Evolutionary conservation across 768 basidiomycete species (phyloP).

Genomic region (Coprinellus micaceus): DNA sequence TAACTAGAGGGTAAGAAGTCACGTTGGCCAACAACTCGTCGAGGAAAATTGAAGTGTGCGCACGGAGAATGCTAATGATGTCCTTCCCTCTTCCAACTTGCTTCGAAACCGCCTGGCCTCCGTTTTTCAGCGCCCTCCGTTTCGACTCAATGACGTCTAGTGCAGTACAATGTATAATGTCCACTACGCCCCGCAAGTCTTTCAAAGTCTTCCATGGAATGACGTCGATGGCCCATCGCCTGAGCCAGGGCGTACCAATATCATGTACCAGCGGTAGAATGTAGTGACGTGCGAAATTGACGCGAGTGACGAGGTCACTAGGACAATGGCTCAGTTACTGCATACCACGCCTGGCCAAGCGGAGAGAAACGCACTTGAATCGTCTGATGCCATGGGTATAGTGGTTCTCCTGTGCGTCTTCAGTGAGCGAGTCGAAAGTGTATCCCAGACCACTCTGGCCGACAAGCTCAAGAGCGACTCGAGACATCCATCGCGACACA

Average conservation of each 20-base stretch:
- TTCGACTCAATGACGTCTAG: constrained; percentile 33
- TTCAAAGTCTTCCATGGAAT: constrained; percentile 31
- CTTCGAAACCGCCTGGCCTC: constrained; percentile 22
- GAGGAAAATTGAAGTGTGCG: neutral
- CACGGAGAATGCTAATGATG: constrained; percentile 42
- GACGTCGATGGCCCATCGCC: constrained; percentile 28
- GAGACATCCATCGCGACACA: constrained; percentile 37
- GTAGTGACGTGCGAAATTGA: neutral
- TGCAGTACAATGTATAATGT: constrained; percentile 33
- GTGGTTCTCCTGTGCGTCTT: constrained; percentile 24
- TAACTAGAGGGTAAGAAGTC: constrained; percentile 22
- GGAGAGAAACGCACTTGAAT: constrained; percentile 25
- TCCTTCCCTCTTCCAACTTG: constrained; percentile 32
- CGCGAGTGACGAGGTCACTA: neutral
- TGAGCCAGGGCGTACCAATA: constrained; percentile 24
- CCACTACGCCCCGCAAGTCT: constrained; percentile 26
- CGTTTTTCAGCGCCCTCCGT: constrained; percentile 28
- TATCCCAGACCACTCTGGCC: constrained; percentile 27
- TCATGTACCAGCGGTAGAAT: neutral
- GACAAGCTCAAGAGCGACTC: constrained; percentile 21
- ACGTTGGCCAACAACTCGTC: neutral
- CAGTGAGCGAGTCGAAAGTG: constrained; percentile 34
- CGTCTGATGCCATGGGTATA: constrained; percentile 27
- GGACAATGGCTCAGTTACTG: no score
- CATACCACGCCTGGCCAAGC: no score